A percentile compares a stretch with the other conserved stretches of the same genome.
phyloP scores from a whole-genome alignment of 164 flowering plant species.

The Piper betle region DNA sequence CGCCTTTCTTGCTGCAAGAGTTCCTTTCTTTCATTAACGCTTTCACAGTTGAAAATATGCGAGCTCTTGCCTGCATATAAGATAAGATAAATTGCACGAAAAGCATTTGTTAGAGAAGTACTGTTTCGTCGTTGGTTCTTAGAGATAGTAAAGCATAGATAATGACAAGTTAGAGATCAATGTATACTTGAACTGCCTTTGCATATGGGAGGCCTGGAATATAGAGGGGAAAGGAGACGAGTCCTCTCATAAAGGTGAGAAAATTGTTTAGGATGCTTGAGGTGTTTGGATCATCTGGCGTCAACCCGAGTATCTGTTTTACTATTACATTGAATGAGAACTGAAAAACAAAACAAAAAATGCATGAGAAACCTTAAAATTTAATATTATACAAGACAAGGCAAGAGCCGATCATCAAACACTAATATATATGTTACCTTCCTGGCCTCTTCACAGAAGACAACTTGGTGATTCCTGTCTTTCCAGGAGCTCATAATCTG shows the following conservation, averaged over 20 bases:
- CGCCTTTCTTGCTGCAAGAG: slow-evolving; percentile 14
- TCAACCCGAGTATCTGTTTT: slow-evolving; percentile 43
- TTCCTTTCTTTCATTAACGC: slow-evolving; percentile 42
- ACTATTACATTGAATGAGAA: slow-evolving; percentile 51
- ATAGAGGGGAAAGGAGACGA: slow-evolving; percentile 48
- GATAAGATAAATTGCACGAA: slow-evolving; percentile 14
- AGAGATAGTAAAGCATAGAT: too few species aligned
- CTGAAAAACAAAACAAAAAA: slow-evolving; percentile 20
- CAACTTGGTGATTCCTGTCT: slow-evolving; percentile 14
- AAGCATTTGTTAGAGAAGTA: neutral
- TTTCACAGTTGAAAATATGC: slow-evolving; percentile 51
- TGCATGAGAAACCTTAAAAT: neutral
- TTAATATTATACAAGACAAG: neutral
- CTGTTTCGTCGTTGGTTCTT: neutral
- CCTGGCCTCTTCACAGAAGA: slow-evolving; percentile 43
- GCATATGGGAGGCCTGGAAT: slow-evolving; percentile 50
- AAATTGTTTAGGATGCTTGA: slow-evolving; percentile 38
- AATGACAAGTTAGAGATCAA: neutral
- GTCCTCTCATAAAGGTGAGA: slow-evolving; percentile 54
- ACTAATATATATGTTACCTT: slow-evolving; percentile 17
- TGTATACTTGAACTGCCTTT: slow-evolving; percentile 57
- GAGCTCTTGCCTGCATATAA: slow-evolving; percentile 41
- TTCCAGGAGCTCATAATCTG: slow-evolving; percentile 45
- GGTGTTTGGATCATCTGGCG: slow-evolving; percentile 44
- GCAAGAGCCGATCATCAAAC: slow-evolving; percentile 37